phyloP scores from a whole-genome alignment of 495 filamentous ascomycete species.

The Penicillium malachiteum region DNA sequence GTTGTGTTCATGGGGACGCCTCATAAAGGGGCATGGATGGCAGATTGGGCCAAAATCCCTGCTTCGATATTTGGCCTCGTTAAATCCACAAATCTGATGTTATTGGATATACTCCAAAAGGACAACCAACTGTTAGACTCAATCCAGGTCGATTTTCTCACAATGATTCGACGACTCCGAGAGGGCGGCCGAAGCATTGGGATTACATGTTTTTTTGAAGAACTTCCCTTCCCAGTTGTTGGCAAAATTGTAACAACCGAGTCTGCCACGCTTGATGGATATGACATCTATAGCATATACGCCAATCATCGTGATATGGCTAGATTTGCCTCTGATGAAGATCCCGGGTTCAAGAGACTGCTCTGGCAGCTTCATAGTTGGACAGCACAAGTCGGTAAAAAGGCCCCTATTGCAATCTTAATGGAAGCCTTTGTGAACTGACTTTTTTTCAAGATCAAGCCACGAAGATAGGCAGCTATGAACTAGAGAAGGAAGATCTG shows the following conservation, averaged over 20 bases:
- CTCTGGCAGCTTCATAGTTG: constrained; percentile 6
- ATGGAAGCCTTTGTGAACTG: background rate
- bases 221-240: constrained; percentile 8
- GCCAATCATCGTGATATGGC: constrained; percentile 42
- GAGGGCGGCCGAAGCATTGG: constrained; percentile 13
- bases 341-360: constrained; percentile 36
- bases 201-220: constrained; percentile 29
- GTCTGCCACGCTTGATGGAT: constrained; percentile 20
- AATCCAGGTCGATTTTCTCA: constrained; percentile 16
- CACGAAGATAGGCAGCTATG: background rate
- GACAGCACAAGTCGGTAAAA: constrained; percentile 4
- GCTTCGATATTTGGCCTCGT: constrained; percentile 16
- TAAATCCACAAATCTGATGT: constrained; percentile 17
- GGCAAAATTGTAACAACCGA: constrained; percentile 14
- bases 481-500: background rate
- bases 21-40: constrained; percentile 36
- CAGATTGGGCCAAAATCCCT: constrained; percentile 26
- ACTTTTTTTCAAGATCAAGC: background rate
- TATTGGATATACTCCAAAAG: constrained; percentile 16
- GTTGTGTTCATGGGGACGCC: constrained; percentile 45
- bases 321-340: constrained; percentile 31
- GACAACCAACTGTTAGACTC: constrained; percentile 20
- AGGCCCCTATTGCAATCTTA: background rate
- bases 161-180: constrained; percentile 9
- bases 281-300: constrained; percentile 28